Evolutionary conservation across 352 stramenopile genomes (phyloP), one percentile per base, ranked within the genome.

Genomic region (Phytophthora chlamydospora): DNA sequence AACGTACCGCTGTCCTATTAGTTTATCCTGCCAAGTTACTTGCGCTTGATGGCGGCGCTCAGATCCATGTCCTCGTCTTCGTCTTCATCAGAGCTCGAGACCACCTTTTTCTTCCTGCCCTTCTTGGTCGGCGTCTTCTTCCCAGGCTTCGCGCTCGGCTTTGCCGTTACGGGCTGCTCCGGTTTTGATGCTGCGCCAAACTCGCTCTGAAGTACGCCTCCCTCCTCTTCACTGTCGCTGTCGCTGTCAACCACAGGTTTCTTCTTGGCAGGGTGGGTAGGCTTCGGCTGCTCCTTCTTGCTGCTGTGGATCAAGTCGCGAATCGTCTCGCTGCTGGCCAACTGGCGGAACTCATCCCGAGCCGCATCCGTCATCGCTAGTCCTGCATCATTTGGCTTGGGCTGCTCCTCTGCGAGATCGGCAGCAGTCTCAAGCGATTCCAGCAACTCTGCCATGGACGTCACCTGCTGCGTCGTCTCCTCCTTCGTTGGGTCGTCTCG

Each of bases 171-270:
- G n/a, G 53, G 38, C 38, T 57, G 34, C 29, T 44, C 21, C 33
- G 34, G 38, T 43, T 55, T 62, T 54, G 46, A 41, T 38, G 45
- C 21, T 14, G 34, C 64, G 9, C 43, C 56, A 56, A 91, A 94
- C 67, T 94, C 85, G 49, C 83, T 94, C 62, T 91, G 76, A 47
- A 94, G 70, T 31, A 91, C 68, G 17, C 87, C 78, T 39, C 68
- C 73, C 53, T 91, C 77, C 54, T 91, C 83, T 65, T 94, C 85
- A 34, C 83, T 90, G 54, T 91, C 82, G 47, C 75, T 86, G 40
- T 86, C 78, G 57, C 53, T 77, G 33, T 70, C 73, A 34, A 55
- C 55, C 12, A 61, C 17, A 11, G 46, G 47, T 27, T 77, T 71
- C 49, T 65, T 78, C 27, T 66, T 58, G 11, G 32, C 24, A 40